Evolutionary conservation across 176 grass and related monocot species (phyloP).

Genomic region (Oryza coarctata): DNA sequence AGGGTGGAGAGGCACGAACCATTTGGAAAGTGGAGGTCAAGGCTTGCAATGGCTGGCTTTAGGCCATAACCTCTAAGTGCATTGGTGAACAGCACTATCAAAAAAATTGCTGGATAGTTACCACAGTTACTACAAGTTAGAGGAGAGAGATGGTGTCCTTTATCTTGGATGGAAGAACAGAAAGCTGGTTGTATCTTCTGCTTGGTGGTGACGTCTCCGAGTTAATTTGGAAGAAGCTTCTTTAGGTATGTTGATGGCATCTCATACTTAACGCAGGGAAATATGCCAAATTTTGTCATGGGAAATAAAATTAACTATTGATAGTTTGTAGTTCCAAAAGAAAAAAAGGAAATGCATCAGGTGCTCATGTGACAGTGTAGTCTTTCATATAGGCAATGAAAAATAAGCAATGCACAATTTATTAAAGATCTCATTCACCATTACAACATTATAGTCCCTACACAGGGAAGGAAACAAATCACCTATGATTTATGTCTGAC

Average conservation of each 20-base stretch:
- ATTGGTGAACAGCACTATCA: constrained; percentile 56
- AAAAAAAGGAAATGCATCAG: neutral
- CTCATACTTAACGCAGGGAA: neutral
- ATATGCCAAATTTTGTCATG: constrained; percentile 8
- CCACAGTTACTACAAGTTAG: constrained; percentile 42
- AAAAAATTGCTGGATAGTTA: constrained; percentile 45
- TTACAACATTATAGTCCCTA: neutral
- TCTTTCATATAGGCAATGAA: neutral
- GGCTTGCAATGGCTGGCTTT: constrained; percentile 60
- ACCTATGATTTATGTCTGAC: neutral
- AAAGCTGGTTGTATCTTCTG: constrained; percentile 59
- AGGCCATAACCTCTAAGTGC: constrained; percentile 49
- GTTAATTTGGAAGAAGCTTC: constrained; percentile 22
- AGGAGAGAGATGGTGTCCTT: constrained; percentile 50
- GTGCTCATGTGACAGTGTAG: neutral
- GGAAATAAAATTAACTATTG: neutral
- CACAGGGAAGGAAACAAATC: neutral
- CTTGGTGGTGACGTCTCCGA: constrained; percentile 43
- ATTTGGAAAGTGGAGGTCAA: constrained; percentile 62
- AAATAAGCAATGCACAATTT: neutral
- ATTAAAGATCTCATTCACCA: neutral
- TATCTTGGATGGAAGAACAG: constrained; percentile 67
- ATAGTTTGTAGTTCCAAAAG: constrained; percentile 2
- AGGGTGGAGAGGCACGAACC: constrained; percentile 61
- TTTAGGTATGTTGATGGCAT: constrained; percentile 41